Percentiles rank a stretch among this genome's conserved stretches.
These are phyloP conservation scores for Sphaerosporella brunnea DNA, from an alignment of 495 filamentous ascomycete species.

Conservation along the genomic window DNA sequence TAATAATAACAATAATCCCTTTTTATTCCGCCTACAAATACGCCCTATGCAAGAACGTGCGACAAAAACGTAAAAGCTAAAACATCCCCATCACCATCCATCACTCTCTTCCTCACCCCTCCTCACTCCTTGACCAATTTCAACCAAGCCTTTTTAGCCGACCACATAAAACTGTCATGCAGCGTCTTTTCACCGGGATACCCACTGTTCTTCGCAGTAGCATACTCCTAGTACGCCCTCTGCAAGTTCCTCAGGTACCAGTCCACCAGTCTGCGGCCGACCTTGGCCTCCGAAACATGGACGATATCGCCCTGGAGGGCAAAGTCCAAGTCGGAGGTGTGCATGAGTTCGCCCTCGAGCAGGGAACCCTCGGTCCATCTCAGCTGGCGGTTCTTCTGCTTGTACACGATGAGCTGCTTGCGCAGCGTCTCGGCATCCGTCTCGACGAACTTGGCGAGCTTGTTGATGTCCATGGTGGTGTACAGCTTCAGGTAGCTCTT, in stretches of 20 bases:
- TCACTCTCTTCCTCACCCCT: not conserved
- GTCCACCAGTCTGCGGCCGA: conserved; percentile 86
- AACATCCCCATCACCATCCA: not conserved
- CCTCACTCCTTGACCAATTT: not conserved
- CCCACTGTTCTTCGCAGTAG: not conserved
- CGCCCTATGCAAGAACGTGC: conserved; percentile 2
- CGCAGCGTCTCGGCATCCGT: conserved; percentile 83
- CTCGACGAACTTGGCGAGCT: conserved; percentile 90
- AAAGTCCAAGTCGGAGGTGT: conserved; percentile 86
- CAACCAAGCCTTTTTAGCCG: not conserved
- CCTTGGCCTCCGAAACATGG: conserved; percentile 96
- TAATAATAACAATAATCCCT: conserved; percentile 1
- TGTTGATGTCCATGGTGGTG: conserved; percentile 98
- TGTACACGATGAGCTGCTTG: conserved; percentile 83
- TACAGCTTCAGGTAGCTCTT: conserved; percentile 98
- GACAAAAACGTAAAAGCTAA: not conserved
- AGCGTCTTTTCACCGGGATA: not conserved
- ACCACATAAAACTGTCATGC: not conserved
- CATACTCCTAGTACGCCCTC: conserved; percentile 2
- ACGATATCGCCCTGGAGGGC: conserved; percentile 92
- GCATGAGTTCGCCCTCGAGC: conserved; percentile 79
- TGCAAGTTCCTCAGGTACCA: conserved; percentile 82
- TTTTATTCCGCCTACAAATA: conserved; percentile 7
- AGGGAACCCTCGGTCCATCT: conserved; percentile 83
- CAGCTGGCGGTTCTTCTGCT: conserved; percentile 91